Evolutionary conservation across 2,329 filamentous ascomycete species (phyloP), one percentile per base, ranked within the genome.

Genomic region (Fusarium nematophilum): DNA sequence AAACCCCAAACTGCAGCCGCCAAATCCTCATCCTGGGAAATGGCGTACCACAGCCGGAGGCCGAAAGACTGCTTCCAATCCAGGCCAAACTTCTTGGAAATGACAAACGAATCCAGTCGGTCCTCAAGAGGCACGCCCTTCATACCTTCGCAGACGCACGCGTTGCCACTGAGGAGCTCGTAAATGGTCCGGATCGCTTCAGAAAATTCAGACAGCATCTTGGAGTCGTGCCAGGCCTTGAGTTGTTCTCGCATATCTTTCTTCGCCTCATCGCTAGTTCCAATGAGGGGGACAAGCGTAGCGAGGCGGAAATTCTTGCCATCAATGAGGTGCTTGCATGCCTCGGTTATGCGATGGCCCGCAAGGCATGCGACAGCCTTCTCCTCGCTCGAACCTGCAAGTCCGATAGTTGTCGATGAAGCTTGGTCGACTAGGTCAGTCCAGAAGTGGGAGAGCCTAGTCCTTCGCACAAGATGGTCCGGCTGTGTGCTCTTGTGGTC

Each of bases 11-110:
- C 88, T 3, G 93, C 93, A 38, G 82, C 79, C 8, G 89, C 86
- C 36, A 97, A 82, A 29, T 87, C 83, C 37, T 93, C 90, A 31
- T 87, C 82, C 27, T 85, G 80, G 3, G 85, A 82, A 33, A 88
- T 90, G 37, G 88, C 89, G 73, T 97, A 99, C 91, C 93, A 98
- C 2, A 99, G 81, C 36, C 93, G 88, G 43, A 99, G 82, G 9
- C 92, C 94, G 74, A 99, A 97, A 1, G 93, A 89, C 71, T 96
- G 93, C 73, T 92, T 89, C 95, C 95, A 99, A 72, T 96, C 91
- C 29, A 99, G 81, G 5, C 87, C 87, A 72, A 97, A 99, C 39
- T 89, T 88, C 67, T 90, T 85, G 1, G 92, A 91, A 62, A 99
- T 91, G 48, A 88, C 83, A 71, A 99, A 97, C 0, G 89, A 89